A percentile compares a stretch with the other conserved stretches of the same genome.
These are phyloP conservation scores for Rhizopogon vinicolor DNA, from an alignment of 768 basidiomycete genomes.

Conservation along the genomic window DNA sequence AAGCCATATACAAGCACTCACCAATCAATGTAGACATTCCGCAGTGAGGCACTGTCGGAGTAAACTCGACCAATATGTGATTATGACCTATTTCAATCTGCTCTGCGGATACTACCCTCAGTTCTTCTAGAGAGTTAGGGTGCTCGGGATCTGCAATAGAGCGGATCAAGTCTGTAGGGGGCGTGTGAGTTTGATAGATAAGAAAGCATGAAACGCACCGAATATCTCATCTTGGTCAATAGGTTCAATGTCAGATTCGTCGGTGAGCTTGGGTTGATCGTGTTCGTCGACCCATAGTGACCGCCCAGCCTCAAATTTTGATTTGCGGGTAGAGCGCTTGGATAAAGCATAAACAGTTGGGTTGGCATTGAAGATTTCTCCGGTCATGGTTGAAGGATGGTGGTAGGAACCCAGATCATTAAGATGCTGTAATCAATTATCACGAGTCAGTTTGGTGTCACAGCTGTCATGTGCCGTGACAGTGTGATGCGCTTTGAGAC, in stretches of 20 bases:
- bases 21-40: conserved; percentile 97
- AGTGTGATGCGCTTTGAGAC: conserved; percentile 9
- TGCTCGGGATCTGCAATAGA: conserved; percentile 96
- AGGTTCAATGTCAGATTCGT: conserved; percentile 43
- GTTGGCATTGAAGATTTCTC: conserved; percentile 83
- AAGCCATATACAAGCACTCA: conserved; percentile 26
- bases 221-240: conserved; percentile 94
- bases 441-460: conserved; percentile 9
- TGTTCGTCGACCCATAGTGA: conserved; percentile 62
- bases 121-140: conserved; percentile 88
- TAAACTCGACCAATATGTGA: conserved; percentile 83
- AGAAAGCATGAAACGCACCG: conserved; percentile 42
- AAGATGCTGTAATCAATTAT: conserved; percentile 22
- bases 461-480: conserved; percentile 22
- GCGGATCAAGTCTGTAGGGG: conserved; percentile 72
- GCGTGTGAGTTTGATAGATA: conserved; percentile 1
- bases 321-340: conserved; percentile 41
- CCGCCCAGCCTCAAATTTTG: conserved; percentile 33
- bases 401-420: conserved; percentile 23
- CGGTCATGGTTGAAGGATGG: conserved; percentile 34
- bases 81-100: conserved; percentile 70
- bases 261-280: conserved; percentile 33
- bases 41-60: conserved; percentile 96
- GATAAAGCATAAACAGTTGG: conserved; percentile 69
- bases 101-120: conserved; percentile 88